These are phyloP conservation scores for Canariomyces notabilis DNA, from an alignment of 2,329 filamentous ascomycete genomes.

Conservation along the genomic window DNA sequence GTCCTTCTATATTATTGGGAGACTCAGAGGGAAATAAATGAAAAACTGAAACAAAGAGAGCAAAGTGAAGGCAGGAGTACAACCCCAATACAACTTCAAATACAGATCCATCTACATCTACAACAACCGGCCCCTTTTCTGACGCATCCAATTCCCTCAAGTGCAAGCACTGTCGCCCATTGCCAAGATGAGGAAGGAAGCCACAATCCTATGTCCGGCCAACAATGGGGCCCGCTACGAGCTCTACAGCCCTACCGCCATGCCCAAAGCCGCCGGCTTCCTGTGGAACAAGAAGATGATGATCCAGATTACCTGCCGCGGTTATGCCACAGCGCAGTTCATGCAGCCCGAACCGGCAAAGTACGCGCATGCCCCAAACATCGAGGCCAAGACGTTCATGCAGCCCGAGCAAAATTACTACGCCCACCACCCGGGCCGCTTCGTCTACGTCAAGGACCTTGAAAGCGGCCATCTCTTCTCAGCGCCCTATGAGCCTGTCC, in stretches of 20 bases:
- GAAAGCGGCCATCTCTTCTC: conserved; percentile 47
- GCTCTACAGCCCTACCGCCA: conserved; percentile 48
- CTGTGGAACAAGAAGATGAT: conserved; percentile 59
- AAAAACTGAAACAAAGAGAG: conserved; percentile 2
- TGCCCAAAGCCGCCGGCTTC: conserved; percentile 52
- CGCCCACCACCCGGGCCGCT: conserved; percentile 52
- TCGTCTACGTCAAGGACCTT: conserved; percentile 55
- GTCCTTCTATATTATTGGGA: background rate
- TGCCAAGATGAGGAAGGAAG: conserved; percentile 23
- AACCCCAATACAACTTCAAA: background rate
- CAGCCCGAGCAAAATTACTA: conserved; percentile 58
- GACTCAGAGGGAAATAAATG: too few relatives aligned
- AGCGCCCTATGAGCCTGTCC: conserved; percentile 51
- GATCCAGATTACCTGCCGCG: conserved; percentile 55
- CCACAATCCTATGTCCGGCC: conserved; percentile 36
- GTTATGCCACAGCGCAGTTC: conserved; percentile 54
- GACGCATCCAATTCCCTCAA: background rate
- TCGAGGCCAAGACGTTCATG: conserved; percentile 57
- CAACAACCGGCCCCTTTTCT: background rate
- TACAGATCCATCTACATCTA: background rate
- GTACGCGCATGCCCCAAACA: conserved; percentile 53
- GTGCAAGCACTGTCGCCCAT: background rate
- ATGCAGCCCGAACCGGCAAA: conserved; percentile 58
- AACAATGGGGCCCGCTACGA: conserved; percentile 50
- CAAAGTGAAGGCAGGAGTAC: background rate